These are phyloP conservation scores for Boletus semigastroideus DNA, from an alignment of 1,284 basidiomycete genomes.

Conservation along the genomic window DNA sequence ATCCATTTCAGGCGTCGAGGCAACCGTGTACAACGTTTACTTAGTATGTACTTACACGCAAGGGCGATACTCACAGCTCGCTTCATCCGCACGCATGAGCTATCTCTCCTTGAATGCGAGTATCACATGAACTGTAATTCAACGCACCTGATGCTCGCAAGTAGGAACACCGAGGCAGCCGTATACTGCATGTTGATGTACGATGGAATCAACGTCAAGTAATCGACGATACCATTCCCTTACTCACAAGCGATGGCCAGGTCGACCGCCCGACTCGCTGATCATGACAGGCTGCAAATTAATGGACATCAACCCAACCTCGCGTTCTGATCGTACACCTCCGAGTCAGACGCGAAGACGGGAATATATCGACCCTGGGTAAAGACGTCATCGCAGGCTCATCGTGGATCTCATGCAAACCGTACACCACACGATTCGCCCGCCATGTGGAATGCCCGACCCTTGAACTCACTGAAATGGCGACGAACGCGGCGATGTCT, in stretches of 20 bases:
- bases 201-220: conserved; percentile 39
- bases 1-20: conserved; percentile 50
- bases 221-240: conserved; percentile 62
- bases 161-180: conserved; percentile 43
- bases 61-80: conserved; percentile 36
- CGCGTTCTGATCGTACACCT: conserved; percentile 78
- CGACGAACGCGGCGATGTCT: conserved; percentile 62
- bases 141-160: conserved; percentile 27
- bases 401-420: not conserved
- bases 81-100: conserved; percentile 51
- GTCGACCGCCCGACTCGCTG: conserved; percentile 45
- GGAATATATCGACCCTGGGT: conserved; percentile 79
- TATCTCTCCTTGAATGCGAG: conserved; percentile 19
- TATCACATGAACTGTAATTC: not conserved
- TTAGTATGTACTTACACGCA: not conserved
- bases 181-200: conserved; percentile 54
- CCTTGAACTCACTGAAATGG: conserved; percentile 55
- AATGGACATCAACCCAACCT: conserved; percentile 66
- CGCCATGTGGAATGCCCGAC: conserved; percentile 57
- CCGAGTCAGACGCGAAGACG: conserved; percentile 76
- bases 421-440: conserved; percentile 61
- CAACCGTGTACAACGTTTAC: conserved; percentile 30
- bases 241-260: not conserved
- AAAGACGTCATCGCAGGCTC: not conserved
- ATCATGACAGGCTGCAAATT: conserved; percentile 82